Conservation (phyloP, 1,139 yeast species). For the Yamadazyma kanchanaburiensis region DNA sequence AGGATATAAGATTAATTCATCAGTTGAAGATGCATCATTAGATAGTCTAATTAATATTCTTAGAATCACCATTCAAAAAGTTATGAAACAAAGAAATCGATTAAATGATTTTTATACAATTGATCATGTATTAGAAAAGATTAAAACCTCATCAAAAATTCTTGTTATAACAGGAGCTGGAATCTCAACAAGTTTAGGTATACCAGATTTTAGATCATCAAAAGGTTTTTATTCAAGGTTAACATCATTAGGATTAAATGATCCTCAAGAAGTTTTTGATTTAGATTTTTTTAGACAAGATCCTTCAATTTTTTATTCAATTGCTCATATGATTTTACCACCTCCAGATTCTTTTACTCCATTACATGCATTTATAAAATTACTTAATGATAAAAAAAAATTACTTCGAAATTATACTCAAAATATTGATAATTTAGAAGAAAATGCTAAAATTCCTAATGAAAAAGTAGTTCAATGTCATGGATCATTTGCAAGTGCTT, state of each 20-base stretch:
- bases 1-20: slow-evolving; percentile 49
- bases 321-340: slow-evolving; percentile 86
- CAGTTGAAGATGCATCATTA: slow-evolving; percentile 19
- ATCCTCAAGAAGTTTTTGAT: slow-evolving; percentile 95
- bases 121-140: slow-evolving; percentile 55
- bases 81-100: slow-evolving; percentile 51
- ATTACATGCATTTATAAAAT: slow-evolving; percentile 76
- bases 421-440: slow-evolving; percentile 89
- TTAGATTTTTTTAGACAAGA: slow-evolving; percentile 68
- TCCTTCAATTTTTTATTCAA: slow-evolving; percentile 80
- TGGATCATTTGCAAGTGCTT: slow-evolving; percentile 91
- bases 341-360: slow-evolving; percentile 76
- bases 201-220: slow-evolving; percentile 92
- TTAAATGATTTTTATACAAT: slow-evolving; percentile 51
- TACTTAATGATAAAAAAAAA: slow-evolving; percentile 75
- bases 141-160: slow-evolving; percentile 57
- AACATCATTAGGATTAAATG: slow-evolving; percentile 67
- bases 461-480: slow-evolving; percentile 89
- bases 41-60: slow-evolving; percentile 45
- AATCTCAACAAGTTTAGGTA: slow-evolving; percentile 86
- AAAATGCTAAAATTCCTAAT: slow-evolving; percentile 69
- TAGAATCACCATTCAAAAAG: slow-evolving; percentile 60
- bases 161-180: slow-evolving; percentile 95
- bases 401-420: slow-evolving; percentile 88
- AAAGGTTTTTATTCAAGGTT: slow-evolving; percentile 81